Percentiles rank a stretch among this genome's conserved stretches.
These are phyloP conservation scores for Zoysia matrella DNA, from an alignment of 202 grass and related monocot species.

Conservation along the genomic window DNA sequence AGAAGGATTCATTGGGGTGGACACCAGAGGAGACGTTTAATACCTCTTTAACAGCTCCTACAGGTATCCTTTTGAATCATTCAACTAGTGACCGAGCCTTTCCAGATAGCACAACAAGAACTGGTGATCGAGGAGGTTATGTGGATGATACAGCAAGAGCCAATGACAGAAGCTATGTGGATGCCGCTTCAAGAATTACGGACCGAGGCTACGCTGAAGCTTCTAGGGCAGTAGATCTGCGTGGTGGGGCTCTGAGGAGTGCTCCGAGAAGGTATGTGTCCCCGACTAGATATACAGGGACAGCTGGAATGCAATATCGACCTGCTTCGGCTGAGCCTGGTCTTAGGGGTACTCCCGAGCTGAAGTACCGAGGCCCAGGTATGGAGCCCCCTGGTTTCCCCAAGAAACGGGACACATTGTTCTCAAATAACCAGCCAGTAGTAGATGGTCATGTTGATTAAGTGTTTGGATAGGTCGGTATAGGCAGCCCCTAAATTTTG, in stretches of 20 bases:
- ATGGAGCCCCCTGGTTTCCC: slow-evolving; percentile 86
- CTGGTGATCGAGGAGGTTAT: slow-evolving; percentile 57
- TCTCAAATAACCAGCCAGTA: slow-evolving; percentile 63
- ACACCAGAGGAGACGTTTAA: slow-evolving; percentile 84
- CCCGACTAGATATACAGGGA: slow-evolving; percentile 70
- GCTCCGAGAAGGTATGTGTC: slow-evolving; percentile 86
- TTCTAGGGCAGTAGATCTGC: slow-evolving; percentile 46
- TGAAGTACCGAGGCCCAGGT: slow-evolving; percentile 77
- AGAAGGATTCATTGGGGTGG: slow-evolving; percentile 93
- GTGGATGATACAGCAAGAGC: slow-evolving; percentile 55
- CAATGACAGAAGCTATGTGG: slow-evolving; percentile 65
- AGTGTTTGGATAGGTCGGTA: slow-evolving; percentile 42
- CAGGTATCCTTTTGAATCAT: slow-evolving; percentile 67
- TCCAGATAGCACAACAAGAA: slow-evolving; percentile 57
- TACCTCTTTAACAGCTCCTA: slow-evolving; percentile 49
- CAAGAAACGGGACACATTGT: slow-evolving; percentile 79
- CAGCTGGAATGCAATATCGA: slow-evolving; percentile 63
- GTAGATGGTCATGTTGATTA: slow-evolving; percentile 79
- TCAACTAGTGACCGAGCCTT: slow-evolving; percentile 57
- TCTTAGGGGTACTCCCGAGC: slow-evolving; percentile 2
- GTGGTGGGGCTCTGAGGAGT: slow-evolving; percentile 61
- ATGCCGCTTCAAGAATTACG: slow-evolving; percentile 48
- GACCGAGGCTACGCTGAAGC: slow-evolving; percentile 66
- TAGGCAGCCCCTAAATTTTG: slow-evolving; percentile 50
- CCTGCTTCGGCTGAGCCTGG: slow-evolving; percentile 53